Base-by-base conservation (phyloP, 129 eudicot genomes). In the Ambrosia trifida region DNA sequence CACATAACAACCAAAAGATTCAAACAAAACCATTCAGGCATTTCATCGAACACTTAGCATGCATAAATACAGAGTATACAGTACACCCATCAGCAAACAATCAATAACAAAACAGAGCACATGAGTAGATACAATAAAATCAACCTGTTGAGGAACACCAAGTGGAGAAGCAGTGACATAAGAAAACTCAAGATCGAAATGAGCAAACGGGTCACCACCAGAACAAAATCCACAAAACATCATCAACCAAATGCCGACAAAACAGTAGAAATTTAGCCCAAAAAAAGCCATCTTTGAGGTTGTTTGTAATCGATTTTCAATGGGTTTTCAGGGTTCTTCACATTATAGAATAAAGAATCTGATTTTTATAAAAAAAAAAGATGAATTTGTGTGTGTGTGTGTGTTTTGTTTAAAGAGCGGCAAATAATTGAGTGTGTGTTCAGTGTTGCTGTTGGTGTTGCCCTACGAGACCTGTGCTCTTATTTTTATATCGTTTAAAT, bases 91-190 rank as follows among this genome's bases (percentile, higher is more conserved):
- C 49, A 59, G 0, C 3, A 73, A 44, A 19, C 28, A 53, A 59
- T 18, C 14, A 46, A 77, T 46, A 63, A 51, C 35, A 28, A 64
- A 77, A 45, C 51, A 53, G 71, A 79, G 56, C 45, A 35, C 18
- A 56, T 13, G 31, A 44, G 17, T 17, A 67, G 32, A 70, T 10
- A 44, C 1, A 24, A 24, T 16, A 35, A 60, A 54, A 49, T 8
- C 58, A 16, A 94, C 99, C 97, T 86, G 89, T 78, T 94, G 99
- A 20, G 96, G 86, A 56, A 90, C 93, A 62, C 99, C 99, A 52
- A 94, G 88, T 20, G 99, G 99, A 82, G 97, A 94, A 40, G 81
- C 93, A 69, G 93, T 87, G n/a, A 87, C 79, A 80, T 94, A 94
- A 77, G 86, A 83, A 74, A 87, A 65, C 28, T 78, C 89, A 35